Percentiles rank a stretch among this genome's conserved stretches.
phyloP scores from a whole-genome alignment of 306 rosid species.

The Chamaecrista fasciculata region DNA sequence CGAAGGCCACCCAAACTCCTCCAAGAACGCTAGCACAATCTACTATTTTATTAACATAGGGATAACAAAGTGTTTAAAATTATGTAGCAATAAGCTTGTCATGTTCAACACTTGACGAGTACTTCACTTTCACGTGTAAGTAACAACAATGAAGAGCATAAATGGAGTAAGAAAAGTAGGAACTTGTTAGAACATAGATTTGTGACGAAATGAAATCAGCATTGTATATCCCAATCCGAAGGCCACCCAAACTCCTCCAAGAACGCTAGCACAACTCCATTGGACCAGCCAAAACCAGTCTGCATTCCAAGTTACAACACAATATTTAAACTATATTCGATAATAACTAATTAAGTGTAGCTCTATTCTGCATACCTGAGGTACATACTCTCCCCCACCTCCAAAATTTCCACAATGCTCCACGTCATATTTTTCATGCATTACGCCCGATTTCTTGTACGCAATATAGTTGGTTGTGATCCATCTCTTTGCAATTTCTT shows the following conservation, averaged over 20 bases:
- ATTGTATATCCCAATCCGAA: slow-evolving; percentile 51
- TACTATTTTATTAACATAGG: too few species aligned
- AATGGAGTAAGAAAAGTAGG: too few species aligned
- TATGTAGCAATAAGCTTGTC: too few species aligned
- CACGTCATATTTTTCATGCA: slow-evolving; percentile 86
- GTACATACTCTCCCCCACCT: slow-evolving; percentile 80
- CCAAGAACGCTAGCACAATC: too few species aligned
- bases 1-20: slow-evolving; percentile 95
- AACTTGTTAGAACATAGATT: too few species aligned
- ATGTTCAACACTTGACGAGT: too few species aligned
- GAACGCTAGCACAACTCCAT: slow-evolving; percentile 87
- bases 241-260: slow-evolving; percentile 99
- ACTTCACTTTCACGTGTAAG: too few species aligned
- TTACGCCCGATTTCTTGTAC: slow-evolving; percentile 65
- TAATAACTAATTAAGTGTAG: too few species aligned
- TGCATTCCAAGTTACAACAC: slow-evolving; percentile 32
- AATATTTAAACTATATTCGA: neutral
- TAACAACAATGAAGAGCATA: too few species aligned
- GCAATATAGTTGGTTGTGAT: slow-evolving; percentile 70
- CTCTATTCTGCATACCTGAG: slow-evolving; percentile 50
- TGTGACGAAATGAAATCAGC: too few species aligned
- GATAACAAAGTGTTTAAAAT: too few species aligned
- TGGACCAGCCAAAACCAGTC: slow-evolving; percentile 99
- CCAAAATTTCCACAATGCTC: slow-evolving; percentile 72
- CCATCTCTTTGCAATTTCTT: slow-evolving; percentile 79